Evolutionary conservation across 768 basidiomycete genomes (phyloP).

Genomic region (Mycena belliarum): DNA sequence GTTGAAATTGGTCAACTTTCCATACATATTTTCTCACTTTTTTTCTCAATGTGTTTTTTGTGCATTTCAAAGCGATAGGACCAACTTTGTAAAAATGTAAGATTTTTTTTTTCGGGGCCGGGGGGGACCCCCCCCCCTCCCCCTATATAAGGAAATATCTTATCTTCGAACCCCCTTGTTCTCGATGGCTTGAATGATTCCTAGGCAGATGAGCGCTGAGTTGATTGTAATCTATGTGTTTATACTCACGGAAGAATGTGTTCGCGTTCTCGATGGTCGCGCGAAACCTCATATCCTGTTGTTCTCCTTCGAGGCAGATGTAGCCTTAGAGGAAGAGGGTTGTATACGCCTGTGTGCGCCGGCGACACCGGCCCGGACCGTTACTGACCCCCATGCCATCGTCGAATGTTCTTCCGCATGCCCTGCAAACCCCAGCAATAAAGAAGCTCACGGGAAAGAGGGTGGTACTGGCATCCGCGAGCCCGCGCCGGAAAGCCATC

Average conservation of each 20-base stretch:
- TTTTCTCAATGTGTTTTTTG: too few relatives aligned
- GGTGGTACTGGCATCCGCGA: conserved; percentile 83
- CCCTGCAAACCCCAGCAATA: conserved; percentile 59
- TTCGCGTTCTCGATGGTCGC: conserved; percentile 58
- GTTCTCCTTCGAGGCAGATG: too few relatives aligned
- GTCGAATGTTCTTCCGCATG: conserved; percentile 52
- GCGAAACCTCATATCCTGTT: conserved; percentile 56
- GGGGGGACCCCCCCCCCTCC: too few relatives aligned
- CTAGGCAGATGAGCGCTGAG: conserved; percentile 42
- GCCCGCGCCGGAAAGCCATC: conserved; percentile 83
- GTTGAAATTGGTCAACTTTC: too few relatives aligned
- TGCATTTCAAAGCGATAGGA: too few relatives aligned
- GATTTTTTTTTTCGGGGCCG: too few relatives aligned
- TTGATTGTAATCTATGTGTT: background rate
- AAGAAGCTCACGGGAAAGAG: conserved; percentile 75
- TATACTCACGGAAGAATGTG: conserved; percentile 52
- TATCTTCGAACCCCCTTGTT: too few relatives aligned
- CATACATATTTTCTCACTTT: too few relatives aligned
- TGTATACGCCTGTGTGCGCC: background rate
- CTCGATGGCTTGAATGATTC: conserved; percentile 78
- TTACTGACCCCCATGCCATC: background rate
- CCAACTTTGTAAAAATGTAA: too few relatives aligned
- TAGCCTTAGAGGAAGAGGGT: too few relatives aligned
- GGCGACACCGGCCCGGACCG: background rate
- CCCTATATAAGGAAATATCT: too few relatives aligned